Evolutionary conservation across 208 protist species (phyloP).

Genomic region (Crithidia expoeki): DNA sequence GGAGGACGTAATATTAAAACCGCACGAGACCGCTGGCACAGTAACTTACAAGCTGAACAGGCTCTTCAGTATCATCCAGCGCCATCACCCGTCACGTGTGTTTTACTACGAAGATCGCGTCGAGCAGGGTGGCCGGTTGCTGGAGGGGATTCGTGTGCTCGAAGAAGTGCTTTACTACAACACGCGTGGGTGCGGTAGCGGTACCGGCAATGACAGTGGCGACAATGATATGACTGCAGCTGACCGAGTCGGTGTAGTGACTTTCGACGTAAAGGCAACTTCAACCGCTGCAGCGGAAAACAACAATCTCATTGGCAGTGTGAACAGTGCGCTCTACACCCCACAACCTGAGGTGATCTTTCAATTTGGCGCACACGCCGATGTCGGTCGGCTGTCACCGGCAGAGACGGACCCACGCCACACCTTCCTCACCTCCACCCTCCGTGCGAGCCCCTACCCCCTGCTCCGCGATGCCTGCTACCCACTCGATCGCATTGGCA

Average conservation of each 20-base stretch:
- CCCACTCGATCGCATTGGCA: conserved; percentile 20
- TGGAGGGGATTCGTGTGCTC: conserved; percentile 60
- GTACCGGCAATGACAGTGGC: neutral
- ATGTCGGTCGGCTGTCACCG: neutral
- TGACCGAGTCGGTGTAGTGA: conserved; percentile 33
- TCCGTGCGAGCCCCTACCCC: conserved; percentile 26
- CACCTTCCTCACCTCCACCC: neutral
- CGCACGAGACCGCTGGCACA: conserved; percentile 66
- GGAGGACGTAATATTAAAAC: conserved; percentile 68
- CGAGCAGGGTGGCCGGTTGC: conserved; percentile 61
- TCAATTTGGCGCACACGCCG: neutral
- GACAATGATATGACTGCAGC: conserved; percentile 6
- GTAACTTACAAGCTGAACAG: conserved; percentile 75
- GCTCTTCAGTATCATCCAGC: conserved; percentile 56
- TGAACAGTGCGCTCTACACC: neutral
- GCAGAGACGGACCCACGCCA: conserved; percentile 4
- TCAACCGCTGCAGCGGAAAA: neutral
- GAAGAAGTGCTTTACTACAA: conserved; percentile 38
- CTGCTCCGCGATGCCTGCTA: conserved; percentile 38
- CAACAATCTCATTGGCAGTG: neutral
- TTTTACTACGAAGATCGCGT: conserved; percentile 86
- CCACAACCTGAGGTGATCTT: conserved; percentile 8
- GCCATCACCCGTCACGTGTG: conserved; percentile 45
- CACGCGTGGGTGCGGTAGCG: neutral
- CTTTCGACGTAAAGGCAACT: conserved; percentile 21